A percentile compares a stretch with the other conserved stretches of the same genome.
Evolutionary conservation across 2,329 filamentous ascomycete genomes (phyloP).

Genomic region (Microcyclospora pomicola): DNA sequence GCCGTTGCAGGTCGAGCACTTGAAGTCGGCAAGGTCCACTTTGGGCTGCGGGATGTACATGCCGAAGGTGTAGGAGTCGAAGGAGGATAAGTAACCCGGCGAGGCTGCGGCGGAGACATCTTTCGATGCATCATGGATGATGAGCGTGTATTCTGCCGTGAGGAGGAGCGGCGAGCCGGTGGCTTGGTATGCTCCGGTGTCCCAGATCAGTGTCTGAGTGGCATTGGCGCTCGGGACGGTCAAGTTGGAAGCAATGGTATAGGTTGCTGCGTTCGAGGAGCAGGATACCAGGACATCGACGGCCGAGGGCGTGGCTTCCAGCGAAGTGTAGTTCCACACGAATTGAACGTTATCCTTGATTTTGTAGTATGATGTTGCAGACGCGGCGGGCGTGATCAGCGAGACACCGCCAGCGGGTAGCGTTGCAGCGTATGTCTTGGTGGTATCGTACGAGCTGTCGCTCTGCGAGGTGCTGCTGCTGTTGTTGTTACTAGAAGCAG

Average conservation of each 20-base stretch:
- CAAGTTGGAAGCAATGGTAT: conserved; percentile 49
- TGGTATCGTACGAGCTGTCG: conserved; percentile 5
- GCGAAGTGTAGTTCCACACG: conserved; percentile 55
- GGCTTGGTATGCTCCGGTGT: conserved; percentile 41
- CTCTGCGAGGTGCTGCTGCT: conserved; percentile 6
- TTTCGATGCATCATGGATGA: conserved; percentile 46
- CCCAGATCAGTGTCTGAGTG: conserved; percentile 45
- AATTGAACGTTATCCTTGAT: conserved; percentile 50
- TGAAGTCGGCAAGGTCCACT: conserved; percentile 29
- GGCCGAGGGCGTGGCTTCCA: conserved; percentile 43
- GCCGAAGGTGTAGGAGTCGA: conserved; percentile 42
- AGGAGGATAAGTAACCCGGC: conserved; percentile 42
- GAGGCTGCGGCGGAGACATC: conserved; percentile 37
- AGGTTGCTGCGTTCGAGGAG: conserved; percentile 43
- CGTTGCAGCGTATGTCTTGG: conserved; percentile 38
- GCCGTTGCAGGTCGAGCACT: conserved; percentile 43
- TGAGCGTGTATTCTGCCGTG: conserved; percentile 47
- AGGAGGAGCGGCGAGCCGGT: conserved; percentile 39
- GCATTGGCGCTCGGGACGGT: conserved; percentile 31
- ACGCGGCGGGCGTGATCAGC: conserved; percentile 36
- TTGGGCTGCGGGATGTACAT: conserved; percentile 47
- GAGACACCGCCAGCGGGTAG: conserved; percentile 45
- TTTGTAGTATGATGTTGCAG: conserved; percentile 45
- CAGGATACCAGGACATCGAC: conserved; percentile 51
- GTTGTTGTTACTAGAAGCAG: no score